Percentiles rank a stretch among this genome's conserved stretches.
phyloP scores from a whole-genome alignment of 1,284 basidiomycete species.

The Pyrrhoderma noxium region DNA sequence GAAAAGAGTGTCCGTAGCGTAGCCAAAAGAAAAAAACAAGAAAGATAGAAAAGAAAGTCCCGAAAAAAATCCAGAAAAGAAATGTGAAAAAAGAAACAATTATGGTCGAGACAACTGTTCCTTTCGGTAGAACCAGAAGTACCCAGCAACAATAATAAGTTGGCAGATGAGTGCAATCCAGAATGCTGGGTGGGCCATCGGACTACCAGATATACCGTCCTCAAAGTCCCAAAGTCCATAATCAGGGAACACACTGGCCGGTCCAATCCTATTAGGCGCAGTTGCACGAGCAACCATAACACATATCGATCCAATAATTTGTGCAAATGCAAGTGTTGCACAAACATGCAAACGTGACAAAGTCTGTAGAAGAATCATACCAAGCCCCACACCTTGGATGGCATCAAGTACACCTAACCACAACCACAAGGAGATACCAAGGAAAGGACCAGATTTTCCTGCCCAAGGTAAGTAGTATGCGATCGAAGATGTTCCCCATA shows the following conservation, averaged over 20 bases:
- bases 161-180: slow-evolving; percentile 81
- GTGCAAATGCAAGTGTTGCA: slow-evolving; percentile 82
- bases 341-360: slow-evolving; percentile 88
- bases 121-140: slow-evolving; percentile 92
- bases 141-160: slow-evolving; percentile 79
- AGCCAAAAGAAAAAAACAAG: not conserved
- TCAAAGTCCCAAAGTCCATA: slow-evolving; percentile 80
- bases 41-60: slow-evolving; percentile 1
- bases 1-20: not conserved
- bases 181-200: slow-evolving; percentile 75
- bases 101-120: slow-evolving; percentile 50
- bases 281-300: slow-evolving; percentile 83
- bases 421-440: slow-evolving; percentile 82
- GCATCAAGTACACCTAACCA: slow-evolving; percentile 93
- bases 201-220: slow-evolving; percentile 62
- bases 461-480: slow-evolving; percentile 90
- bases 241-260: slow-evolving; percentile 87
- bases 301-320: slow-evolving; percentile 74
- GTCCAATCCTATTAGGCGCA: slow-evolving; percentile 78
- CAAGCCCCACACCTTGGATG: slow-evolving; percentile 86
- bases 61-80: not conserved
- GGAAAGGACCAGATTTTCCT: slow-evolving; percentile 74
- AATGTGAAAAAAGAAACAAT: not conserved
- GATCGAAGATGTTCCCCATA: slow-evolving; percentile 84
- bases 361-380: slow-evolving; percentile 91